Evolutionary conservation across 2,329 filamentous ascomycete genomes (phyloP).

Genomic region (Penicillium sp.): DNA sequence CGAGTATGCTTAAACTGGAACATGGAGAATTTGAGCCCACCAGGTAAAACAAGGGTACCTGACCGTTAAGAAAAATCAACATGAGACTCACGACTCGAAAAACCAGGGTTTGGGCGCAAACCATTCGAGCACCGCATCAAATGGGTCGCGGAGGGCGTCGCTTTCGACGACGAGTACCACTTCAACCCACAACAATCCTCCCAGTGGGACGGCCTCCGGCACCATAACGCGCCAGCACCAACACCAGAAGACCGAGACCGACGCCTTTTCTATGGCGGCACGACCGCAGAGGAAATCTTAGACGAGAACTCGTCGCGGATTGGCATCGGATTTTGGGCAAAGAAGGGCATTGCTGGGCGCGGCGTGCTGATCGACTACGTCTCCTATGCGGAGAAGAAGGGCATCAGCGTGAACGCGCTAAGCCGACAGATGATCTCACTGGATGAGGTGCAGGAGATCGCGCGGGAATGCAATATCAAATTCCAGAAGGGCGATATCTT

Average conservation of each 20-base stretch:
- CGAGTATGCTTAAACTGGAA: conserved; percentile 58
- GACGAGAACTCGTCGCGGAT: conserved; percentile 34
- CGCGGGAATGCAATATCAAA: conserved; percentile 34
- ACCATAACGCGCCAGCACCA: conserved; percentile 48
- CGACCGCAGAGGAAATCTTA: conserved; percentile 36
- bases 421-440: conserved; percentile 34
- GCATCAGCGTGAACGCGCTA: conserved; percentile 33
- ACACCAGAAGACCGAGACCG: conserved; percentile 30
- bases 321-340: conserved; percentile 40
- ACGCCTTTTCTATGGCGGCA: conserved; percentile 39
- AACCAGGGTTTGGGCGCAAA: conserved; percentile 53
- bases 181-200: conserved; percentile 55
- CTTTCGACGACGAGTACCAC: conserved; percentile 51
- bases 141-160: conserved; percentile 43
- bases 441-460: conserved; percentile 37
- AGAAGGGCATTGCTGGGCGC: conserved; percentile 40
- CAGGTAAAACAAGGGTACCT: conserved; percentile 23
- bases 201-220: conserved; percentile 55
- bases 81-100: conserved; percentile 8
- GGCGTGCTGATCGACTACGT: conserved; percentile 43
- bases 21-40: conserved; percentile 53
- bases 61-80: background rate
- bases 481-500: conserved; percentile 41
- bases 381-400: conserved; percentile 35
- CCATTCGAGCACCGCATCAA: conserved; percentile 55